Evolutionary conservation across 352 stramenopile species (phyloP), one percentile per base, ranked within the genome.

Genomic region (Pythium brassicae): DNA sequence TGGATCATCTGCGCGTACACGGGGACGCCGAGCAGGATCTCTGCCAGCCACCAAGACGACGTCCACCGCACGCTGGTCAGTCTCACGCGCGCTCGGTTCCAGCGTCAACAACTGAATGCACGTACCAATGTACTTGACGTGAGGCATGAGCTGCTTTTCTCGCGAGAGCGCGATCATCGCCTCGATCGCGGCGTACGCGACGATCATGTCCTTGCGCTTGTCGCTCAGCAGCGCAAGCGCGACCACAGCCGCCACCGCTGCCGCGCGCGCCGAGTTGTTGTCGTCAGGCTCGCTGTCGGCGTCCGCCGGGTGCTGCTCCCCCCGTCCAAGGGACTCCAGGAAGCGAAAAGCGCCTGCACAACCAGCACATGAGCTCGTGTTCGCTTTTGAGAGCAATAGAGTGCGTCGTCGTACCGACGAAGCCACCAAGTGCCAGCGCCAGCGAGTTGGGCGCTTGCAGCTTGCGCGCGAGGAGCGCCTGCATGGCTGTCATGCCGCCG

Each of bases 151-250:
- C 11, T 69, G 67, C 25, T 66, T 46, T 29, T 76, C 56, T 26
- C 70, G 59, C 7, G 71, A 62, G 19, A 89, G 52, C 19, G 50
- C 55, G 27, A 87, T 53, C 11, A 59, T 50, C 2, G 79, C 75
- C 46, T 87, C 73, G 8, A 83, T 70, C 11, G 57, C 60, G 17
- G 76, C 75, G 51, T 85, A 79, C 23, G 79, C 76, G 27, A 87
- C 59, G 15, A 83, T 52, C 15, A 86, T 56, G 25, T 68, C 71
- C 39, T 71, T 77, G 9, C 71, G 75, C 29, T 80, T 73, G 46
- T 25, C 61, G 17, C 86, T 74, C 17, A 89, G 54, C 19, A 86
- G 52, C 4, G 51, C 39, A n/a, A 86, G 57, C 32, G 74, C 72
- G 8, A 79, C 62, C 0, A 50, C 50, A 0, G 66, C 66, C 1